Conservation (phyloP, 2,329 filamentous ascomycete species). For the Atkinsonella texensis region DNA sequence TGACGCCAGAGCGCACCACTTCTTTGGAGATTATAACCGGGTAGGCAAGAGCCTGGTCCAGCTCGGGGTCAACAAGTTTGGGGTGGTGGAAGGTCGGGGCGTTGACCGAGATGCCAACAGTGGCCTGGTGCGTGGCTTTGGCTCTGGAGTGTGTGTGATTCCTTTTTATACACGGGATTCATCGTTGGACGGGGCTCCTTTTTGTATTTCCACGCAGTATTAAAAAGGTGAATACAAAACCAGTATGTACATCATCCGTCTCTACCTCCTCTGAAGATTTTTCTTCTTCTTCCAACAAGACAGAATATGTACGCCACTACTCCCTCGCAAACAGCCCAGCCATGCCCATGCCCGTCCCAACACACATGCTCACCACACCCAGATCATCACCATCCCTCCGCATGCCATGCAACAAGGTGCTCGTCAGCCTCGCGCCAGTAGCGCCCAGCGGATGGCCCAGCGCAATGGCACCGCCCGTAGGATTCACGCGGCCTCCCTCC, state of each 20-base stretch:
- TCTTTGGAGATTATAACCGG: slow-evolving; percentile 39
- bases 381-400: slow-evolving; percentile 61
- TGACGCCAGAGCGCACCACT: slow-evolving; percentile 27
- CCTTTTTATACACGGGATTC: background rate
- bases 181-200: too few species aligned
- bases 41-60: slow-evolving; percentile 28
- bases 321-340: slow-evolving; percentile 55
- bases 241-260: too few species aligned
- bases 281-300: too few species aligned
- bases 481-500: slow-evolving; percentile 65
- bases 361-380: slow-evolving; percentile 85
- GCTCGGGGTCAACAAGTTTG: slow-evolving; percentile 23
- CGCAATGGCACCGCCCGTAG: slow-evolving; percentile 89
- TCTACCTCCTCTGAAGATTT: too few species aligned
- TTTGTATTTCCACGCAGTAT: too few species aligned
- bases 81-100: slow-evolving; percentile 32
- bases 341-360: slow-evolving; percentile 73
- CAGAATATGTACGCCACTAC: too few species aligned
- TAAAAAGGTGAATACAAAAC: too few species aligned
- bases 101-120: slow-evolving; percentile 24
- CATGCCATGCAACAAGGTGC: slow-evolving; percentile 55
- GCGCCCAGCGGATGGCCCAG: slow-evolving; percentile 84
- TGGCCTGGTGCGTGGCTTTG: slow-evolving; percentile 23
- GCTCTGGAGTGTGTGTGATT: background rate
- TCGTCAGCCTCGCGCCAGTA: slow-evolving; percentile 71